Evolutionary conservation across 306 rosid species (phyloP), one percentile per base, ranked within the genome.

Genomic region (Purshia tridentata): DNA sequence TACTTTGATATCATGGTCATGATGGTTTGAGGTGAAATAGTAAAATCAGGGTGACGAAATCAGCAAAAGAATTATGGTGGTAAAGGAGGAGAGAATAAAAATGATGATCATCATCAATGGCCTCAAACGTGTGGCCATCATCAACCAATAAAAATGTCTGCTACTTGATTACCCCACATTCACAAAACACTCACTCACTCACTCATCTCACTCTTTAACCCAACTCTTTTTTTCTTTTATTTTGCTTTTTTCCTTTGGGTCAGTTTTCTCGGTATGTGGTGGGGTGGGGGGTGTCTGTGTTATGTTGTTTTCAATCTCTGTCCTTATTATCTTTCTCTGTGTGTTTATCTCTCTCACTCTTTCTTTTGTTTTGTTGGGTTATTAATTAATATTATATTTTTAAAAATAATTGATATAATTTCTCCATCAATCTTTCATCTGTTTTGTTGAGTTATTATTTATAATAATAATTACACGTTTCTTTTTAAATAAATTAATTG

Each of bases 121-220:
- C 68, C 56, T 75, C 71, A 82, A 86, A 83, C 89, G 93, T 92
- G 96, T 79, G 96, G 83, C 75, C 91, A 89, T 92, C 81, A 92
- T 89, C 78, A 67, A 75, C 88, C 87, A 87, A 89, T 92, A 80
- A 84, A 87, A 77, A 19, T 76, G 64, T 65, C 75, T 74, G 80
- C 39, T 77, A 53, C 62, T 53, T 19, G 47, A 64, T 48, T 49
- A 57, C 53, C 69, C 80, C 58, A 55, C 54, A 35, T 22, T 39
- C 72, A 46, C n/a, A 67, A 67, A 41, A 71, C 84, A 74, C 76
- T 80, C 69, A 23, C 45, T 15, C 74, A 6, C 40, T 72, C 63
- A 46, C 56, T 72, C 68, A 45, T 5, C 72, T 39, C 67, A 55
- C 18, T 13, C 40, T 37, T 44, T 44, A 52, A 22, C 75, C 75